Percentiles rank a stretch among this genome's conserved stretches.
Evolutionary conservation across 441 rosid species (phyloP).

Genomic region (Rhodomyrtus psidioides): DNA sequence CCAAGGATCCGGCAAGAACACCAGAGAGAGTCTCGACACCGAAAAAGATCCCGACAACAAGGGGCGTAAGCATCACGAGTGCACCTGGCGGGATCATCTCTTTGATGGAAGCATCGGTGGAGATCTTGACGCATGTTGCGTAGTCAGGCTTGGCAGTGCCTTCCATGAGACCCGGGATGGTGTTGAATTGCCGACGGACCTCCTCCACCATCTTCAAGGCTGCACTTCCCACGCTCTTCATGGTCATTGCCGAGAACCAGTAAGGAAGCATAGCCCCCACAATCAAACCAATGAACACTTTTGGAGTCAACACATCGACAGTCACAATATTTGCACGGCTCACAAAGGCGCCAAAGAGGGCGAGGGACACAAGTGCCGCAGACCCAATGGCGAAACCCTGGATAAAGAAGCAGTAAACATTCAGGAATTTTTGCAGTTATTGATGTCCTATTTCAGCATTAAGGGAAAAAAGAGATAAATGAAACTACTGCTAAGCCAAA

Average conservation of each 20-base stretch:
- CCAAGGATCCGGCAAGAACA: slow-evolving; percentile 1
- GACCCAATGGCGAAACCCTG: slow-evolving; percentile 8
- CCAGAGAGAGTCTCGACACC: slow-evolving; percentile 6
- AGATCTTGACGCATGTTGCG: slow-evolving; percentile 6
- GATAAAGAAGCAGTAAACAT: neutral
- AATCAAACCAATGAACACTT: slow-evolving; percentile 3
- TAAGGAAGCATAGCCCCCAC: slow-evolving; percentile 7
- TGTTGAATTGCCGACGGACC: slow-evolving; percentile 5
- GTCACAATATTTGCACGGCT: slow-evolving; percentile 1
- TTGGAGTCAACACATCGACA: slow-evolving; percentile 1
- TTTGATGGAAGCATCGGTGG: neutral
- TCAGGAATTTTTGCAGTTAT: neutral
- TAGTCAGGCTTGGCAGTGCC: slow-evolving; percentile 8
- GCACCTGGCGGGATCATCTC: slow-evolving; percentile 10
- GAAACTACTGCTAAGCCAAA: neutral
- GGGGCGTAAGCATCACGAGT: slow-evolving; percentile 2
- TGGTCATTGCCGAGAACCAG: slow-evolving; percentile 9
- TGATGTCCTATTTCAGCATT: neutral
- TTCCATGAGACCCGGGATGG: slow-evolving; percentile 4
- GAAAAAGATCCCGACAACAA: neutral
- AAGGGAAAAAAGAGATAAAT: neutral
- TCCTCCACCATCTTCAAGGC: slow-evolving; percentile 7
- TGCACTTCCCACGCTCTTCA: slow-evolving; percentile 3
- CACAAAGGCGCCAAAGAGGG: slow-evolving; percentile 8
- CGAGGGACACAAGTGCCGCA: neutral